Evolutionary conservation across 2,329 filamentous ascomycete genomes (phyloP).

Genomic region (Clarireedia hainanense): DNA sequence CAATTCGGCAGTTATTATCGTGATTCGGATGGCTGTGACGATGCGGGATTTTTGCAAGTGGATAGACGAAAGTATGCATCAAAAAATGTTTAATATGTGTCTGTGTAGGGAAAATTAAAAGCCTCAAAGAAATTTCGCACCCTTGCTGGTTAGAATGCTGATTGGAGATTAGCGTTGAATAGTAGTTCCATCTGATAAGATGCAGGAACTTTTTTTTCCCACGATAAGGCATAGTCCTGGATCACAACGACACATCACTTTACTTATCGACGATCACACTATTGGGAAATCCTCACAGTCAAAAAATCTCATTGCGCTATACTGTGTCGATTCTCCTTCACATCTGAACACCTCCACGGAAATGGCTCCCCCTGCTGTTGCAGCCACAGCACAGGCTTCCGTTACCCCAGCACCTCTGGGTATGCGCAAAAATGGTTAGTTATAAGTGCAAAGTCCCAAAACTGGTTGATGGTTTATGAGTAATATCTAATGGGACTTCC

Average conservation of each 20-base stretch:
- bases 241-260: not conserved
- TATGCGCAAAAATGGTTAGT: slow-evolving; percentile 75
- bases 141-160: not conserved
- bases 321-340: not conserved
- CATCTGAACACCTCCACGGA: slow-evolving; percentile 21
- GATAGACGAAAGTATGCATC: too few species aligned
- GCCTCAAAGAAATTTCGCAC: not conserved
- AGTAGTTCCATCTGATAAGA: not conserved
- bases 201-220: not conserved
- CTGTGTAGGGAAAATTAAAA: not conserved
- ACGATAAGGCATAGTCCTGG: not conserved
- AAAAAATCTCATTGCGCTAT: not conserved
- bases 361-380: slow-evolving; percentile 9
- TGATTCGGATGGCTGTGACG: too few species aligned
- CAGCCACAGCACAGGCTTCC: not conserved
- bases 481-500: slow-evolving; percentile 12
- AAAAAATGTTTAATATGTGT: too few species aligned
- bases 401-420: slow-evolving; percentile 32
- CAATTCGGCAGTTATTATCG: not conserved
- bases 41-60: too few species aligned
- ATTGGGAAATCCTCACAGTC: not conserved
- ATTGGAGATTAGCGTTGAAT: not conserved
- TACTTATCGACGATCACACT: not conserved
- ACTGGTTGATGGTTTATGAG: not conserved
- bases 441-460: not conserved